A percentile compares a stretch with the other conserved stretches of the same genome.
phyloP scores from a whole-genome alignment of 1,139 yeast genomes.

The Pichia kudriavzevii region DNA sequence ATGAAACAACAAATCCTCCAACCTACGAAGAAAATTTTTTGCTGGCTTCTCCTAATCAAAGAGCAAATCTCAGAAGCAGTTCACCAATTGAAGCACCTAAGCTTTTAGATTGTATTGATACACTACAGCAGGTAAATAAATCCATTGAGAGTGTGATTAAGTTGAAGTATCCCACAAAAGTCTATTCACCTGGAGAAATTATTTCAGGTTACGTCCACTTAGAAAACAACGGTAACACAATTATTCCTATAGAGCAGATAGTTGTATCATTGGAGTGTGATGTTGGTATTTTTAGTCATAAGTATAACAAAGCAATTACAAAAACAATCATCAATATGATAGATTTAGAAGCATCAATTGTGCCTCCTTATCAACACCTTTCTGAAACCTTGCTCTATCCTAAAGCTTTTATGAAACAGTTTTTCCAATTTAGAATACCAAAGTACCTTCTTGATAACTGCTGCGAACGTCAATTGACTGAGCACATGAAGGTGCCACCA shows the following conservation, averaged over 20 bases:
- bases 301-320: background rate
- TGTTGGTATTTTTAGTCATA: too few relatives aligned
- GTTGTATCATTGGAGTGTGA: background rate
- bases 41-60: background rate
- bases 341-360: background rate
- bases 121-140: background rate
- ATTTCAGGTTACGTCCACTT: background rate
- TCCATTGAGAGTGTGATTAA: background rate
- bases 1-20: background rate
- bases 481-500: slow-evolving; percentile 52
- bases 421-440: slow-evolving; percentile 56
- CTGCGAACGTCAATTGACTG: slow-evolving; percentile 46
- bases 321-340: background rate
- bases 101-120: background rate
- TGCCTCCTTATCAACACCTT: background rate
- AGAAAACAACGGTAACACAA: too few relatives aligned
- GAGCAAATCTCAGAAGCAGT: background rate
- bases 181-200: background rate
- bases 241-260: background rate
- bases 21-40: background rate
- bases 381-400: too few relatives aligned
- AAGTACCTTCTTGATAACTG: slow-evolving; percentile 45
- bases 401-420: background rate
- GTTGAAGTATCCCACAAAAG: background rate
- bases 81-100: background rate